Conservation (phyloP, 805 yeast genomes). For the Cyberlindnera meyerae region DNA sequence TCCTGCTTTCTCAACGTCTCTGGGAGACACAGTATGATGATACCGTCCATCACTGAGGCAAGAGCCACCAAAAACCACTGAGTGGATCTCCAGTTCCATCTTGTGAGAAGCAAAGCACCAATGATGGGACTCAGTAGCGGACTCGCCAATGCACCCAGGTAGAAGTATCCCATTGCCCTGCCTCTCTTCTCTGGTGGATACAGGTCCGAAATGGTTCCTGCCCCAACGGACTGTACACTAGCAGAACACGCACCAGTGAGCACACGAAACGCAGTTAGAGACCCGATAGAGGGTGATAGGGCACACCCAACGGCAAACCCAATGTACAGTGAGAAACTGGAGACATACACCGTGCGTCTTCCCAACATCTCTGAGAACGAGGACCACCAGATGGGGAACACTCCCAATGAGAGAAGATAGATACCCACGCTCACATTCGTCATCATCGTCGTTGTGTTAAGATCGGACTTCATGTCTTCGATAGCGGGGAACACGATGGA, state of each 20-base stretch:
- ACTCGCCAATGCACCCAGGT: slow-evolving; percentile 76
- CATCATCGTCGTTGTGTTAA: slow-evolving; percentile 51
- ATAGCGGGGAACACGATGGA: slow-evolving; percentile 80
- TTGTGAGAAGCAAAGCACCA: slow-evolving; percentile 68
- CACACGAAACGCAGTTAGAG: slow-evolving; percentile 64
- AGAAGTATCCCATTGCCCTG: slow-evolving; percentile 71
- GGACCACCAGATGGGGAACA: slow-evolving; percentile 89
- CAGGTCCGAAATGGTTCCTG: slow-evolving; percentile 79
- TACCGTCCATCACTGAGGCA: slow-evolving; percentile 46
- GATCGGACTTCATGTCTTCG: slow-evolving; percentile 47
- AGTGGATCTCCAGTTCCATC: slow-evolving; percentile 86
- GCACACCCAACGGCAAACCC: slow-evolving; percentile 74
- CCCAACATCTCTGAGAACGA: slow-evolving; percentile 72
- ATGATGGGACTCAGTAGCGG: slow-evolving; percentile 76
- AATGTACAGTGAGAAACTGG: slow-evolving; percentile 58
- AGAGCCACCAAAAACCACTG: slow-evolving; percentile 78
- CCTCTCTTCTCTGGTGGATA: slow-evolving; percentile 68
- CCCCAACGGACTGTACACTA: slow-evolving; percentile 84
- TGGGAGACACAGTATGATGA: slow-evolving; percentile 57
- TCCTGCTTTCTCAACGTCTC: slow-evolving; percentile 68
- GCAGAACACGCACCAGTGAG: slow-evolving; percentile 79
- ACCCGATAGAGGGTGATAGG: slow-evolving; percentile 51
- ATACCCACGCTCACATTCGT: slow-evolving; percentile 81
- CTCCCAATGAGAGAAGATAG: slow-evolving; percentile 66
- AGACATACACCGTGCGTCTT: slow-evolving; percentile 64